phyloP scores from a whole-genome alignment of 495 filamentous ascomycete species.

The Daldinia loculata region DNA sequence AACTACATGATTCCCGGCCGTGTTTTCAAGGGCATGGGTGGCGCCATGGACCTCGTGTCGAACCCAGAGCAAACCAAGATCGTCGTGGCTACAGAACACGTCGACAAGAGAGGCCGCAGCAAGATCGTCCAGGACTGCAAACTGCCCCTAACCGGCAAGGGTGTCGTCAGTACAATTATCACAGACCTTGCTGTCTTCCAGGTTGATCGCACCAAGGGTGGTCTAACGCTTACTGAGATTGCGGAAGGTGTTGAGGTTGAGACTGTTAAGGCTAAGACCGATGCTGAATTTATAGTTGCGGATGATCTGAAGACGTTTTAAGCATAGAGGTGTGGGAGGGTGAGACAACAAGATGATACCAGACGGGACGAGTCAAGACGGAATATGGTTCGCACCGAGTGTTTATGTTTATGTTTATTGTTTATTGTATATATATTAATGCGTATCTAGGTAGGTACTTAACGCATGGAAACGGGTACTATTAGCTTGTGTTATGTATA shows the following conservation, averaged over 20 bases:
- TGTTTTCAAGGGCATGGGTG: conserved; percentile 70
- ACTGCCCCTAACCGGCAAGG: conserved; percentile 64
- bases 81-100: conserved; percentile 69
- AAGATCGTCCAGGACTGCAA: conserved; percentile 67
- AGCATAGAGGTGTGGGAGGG: conserved; percentile 26
- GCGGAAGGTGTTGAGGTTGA: conserved; percentile 65
- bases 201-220: conserved; percentile 61
- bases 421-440: conserved; percentile 24
- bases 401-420: conserved; percentile 10
- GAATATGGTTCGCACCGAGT: not conserved
- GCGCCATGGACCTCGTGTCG: conserved; percentile 69
- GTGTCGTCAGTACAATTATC: conserved; percentile 64
- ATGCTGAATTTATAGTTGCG: conserved; percentile 60
- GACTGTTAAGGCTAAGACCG: conserved; percentile 62
- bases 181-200: conserved; percentile 68
- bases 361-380: not conserved
- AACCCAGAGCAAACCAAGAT: conserved; percentile 69
- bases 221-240: conserved; percentile 62
- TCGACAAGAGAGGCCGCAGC: conserved; percentile 66
- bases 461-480: not conserved
- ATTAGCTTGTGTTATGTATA: conserved; percentile 4
- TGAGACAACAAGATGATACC: not conserved
- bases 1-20: conserved; percentile 73
- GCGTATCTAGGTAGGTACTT: too few species aligned
- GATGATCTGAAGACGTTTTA: conserved; percentile 59